A percentile compares a stretch with the other conserved stretches of the same genome.
phyloP scores from a whole-genome alignment of 768 basidiomycete species.

The Lactifluus rugatus region DNA sequence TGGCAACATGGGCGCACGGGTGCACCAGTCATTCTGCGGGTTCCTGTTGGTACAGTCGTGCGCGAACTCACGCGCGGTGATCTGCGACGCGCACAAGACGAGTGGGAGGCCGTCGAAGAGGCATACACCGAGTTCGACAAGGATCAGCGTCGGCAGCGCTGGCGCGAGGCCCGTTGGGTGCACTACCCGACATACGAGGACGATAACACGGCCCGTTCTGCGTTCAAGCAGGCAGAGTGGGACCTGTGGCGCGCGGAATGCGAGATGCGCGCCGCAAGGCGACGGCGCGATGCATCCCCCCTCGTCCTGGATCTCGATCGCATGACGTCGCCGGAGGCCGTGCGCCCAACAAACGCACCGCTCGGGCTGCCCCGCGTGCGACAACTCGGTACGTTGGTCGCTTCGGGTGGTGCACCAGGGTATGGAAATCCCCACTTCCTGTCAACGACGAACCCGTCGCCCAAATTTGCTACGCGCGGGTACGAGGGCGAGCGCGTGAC shows the following conservation, averaged over 20 bases:
- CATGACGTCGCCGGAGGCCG: slow-evolving; percentile 30
- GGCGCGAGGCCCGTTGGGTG: slow-evolving; percentile 63
- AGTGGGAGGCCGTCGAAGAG: slow-evolving; percentile 68
- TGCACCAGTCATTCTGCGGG: slow-evolving; percentile 60
- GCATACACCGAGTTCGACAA: slow-evolving; percentile 37
- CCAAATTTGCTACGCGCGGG: slow-evolving; percentile 80
- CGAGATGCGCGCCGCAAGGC: slow-evolving; percentile 40
- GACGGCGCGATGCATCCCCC: slow-evolving; percentile 33
- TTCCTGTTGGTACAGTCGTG: slow-evolving; percentile 87
- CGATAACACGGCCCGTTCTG: slow-evolving; percentile 50
- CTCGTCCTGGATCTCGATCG: slow-evolving; percentile 53
- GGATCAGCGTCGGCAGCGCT: slow-evolving; percentile 43
- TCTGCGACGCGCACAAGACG: slow-evolving; percentile 51
- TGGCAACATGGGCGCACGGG: slow-evolving; percentile 81
- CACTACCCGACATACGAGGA: slow-evolving; percentile 67
- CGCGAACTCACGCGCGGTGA: slow-evolving; percentile 62
- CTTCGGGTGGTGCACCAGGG: slow-evolving; percentile 72
- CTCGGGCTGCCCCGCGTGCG: slow-evolving; percentile 48
- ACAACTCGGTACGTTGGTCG: slow-evolving; percentile 53
- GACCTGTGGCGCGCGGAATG: slow-evolving; percentile 52
- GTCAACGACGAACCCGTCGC: slow-evolving; percentile 57
- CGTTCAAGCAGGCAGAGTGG: slow-evolving; percentile 64
- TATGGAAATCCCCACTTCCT: slow-evolving; percentile 85
- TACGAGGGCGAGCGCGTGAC: slow-evolving; percentile 67
- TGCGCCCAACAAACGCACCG: slow-evolving; percentile 45